phyloP scores from a whole-genome alignment of 192 early-diverging fungal species.

The Rhizophagus prolifer region DNA sequence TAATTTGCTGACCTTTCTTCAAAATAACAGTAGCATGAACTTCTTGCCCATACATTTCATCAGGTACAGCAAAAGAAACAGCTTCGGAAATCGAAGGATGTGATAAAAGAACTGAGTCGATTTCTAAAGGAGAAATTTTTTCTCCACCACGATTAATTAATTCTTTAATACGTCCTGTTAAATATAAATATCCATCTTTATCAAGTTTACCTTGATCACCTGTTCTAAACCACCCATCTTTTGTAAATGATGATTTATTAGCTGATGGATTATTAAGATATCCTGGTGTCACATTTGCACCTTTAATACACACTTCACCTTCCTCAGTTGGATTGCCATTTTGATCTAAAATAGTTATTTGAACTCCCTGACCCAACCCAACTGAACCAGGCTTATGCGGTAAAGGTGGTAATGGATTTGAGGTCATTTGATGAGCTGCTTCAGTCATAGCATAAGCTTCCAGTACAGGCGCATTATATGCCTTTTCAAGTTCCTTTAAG shows the following conservation, averaged over 20 bases:
- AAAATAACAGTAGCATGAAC: constrained; percentile 74
- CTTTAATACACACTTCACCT: constrained; percentile 86
- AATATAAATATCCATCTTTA: constrained; percentile 69
- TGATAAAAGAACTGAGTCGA: constrained; percentile 69
- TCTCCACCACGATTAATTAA: constrained; percentile 89
- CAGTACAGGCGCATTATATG: constrained; percentile 69
- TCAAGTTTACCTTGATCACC: constrained; percentile 84
- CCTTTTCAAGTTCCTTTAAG: constrained; percentile 62
- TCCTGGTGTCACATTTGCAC: constrained; percentile 76
- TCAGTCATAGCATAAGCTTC: constrained; percentile 89
- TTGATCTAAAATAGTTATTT: constrained; percentile 66
- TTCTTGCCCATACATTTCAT: constrained; percentile 82
- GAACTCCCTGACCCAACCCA: constrained; percentile 74
- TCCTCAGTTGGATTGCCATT: constrained; percentile 49
- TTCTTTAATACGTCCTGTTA: constrained; percentile 89
- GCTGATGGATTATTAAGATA: constrained; percentile 73
- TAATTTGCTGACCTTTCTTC: constrained; percentile 37
- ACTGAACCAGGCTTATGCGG: constrained; percentile 77
- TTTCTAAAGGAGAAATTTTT: constrained; percentile 87
- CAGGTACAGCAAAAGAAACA: constrained; percentile 70
- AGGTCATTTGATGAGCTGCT: constrained; percentile 86
- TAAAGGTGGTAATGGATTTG: constrained; percentile 70
- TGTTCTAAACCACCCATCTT: constrained; percentile 77
- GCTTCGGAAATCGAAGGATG: constrained; percentile 73
- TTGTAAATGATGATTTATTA: constrained; percentile 60